Evolutionary conservation across 2,329 filamentous ascomycete species (phyloP).

Genomic region (Lachnellula occidentalis): DNA sequence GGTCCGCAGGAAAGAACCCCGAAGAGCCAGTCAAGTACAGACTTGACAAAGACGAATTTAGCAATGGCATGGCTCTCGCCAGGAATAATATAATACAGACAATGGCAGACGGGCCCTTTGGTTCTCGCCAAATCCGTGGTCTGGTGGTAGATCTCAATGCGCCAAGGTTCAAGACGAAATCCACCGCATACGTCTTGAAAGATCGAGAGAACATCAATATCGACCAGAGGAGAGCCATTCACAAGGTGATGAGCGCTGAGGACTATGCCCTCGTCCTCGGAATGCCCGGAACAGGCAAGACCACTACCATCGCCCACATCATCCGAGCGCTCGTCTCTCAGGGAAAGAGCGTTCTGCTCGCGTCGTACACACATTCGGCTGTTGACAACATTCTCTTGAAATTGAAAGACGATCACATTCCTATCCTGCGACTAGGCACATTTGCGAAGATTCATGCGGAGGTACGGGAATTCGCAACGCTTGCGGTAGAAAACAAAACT

Average conservation of each 20-base stretch:
- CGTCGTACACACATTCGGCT: conserved; percentile 94
- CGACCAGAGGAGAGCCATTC: conserved; percentile 80
- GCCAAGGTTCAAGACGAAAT: conserved; percentile 65
- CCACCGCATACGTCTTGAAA: conserved; percentile 58
- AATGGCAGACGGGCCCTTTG: conserved; percentile 74
- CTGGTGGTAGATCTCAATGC: conserved; percentile 73
- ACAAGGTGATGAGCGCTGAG: conserved; percentile 91
- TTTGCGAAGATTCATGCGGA: conserved; percentile 82
- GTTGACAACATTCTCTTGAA: conserved; percentile 98
- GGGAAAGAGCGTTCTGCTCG: conserved; percentile 86
- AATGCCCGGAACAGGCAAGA: conserved; percentile 98
- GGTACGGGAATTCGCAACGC: conserved; percentile 76
- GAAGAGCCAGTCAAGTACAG: conserved; percentile 65
- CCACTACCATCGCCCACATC: conserved; percentile 95
- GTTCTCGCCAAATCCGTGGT: conserved; percentile 65
- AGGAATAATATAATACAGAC: conserved; percentile 90
- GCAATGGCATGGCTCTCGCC: conserved; percentile 92
- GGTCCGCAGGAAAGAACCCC: conserved; percentile 47
- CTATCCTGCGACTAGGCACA: conserved; percentile 79
- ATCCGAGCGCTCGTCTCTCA: conserved; percentile 84
- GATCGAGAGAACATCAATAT: conserved; percentile 69
- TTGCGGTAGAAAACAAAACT: conserved; percentile 68
- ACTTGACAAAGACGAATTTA: conserved; percentile 96
- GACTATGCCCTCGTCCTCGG: conserved; percentile 97
- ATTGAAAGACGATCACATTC: conserved; percentile 70